Evolutionary conservation across 2,329 filamentous ascomycete genomes (phyloP).

Genomic region (Hymenoscyphus occultus): DNA sequence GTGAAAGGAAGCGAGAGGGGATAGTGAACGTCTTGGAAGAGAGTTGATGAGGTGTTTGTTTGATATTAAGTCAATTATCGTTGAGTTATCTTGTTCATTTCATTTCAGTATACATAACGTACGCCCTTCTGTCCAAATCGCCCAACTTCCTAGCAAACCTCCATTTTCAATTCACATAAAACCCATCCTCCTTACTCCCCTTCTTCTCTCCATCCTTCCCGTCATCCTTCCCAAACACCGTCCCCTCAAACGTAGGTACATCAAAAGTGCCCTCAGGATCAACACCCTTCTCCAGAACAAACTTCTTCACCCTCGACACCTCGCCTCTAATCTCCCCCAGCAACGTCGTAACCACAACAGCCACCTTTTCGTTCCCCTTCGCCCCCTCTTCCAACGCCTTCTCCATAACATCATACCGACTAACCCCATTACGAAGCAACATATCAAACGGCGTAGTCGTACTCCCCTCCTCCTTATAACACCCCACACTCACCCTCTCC

Average conservation of each 20-base stretch:
- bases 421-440: constrained; percentile 62
- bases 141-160: neutral
- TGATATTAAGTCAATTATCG: too few species aligned
- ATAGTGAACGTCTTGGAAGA: too few species aligned
- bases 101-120: too few species aligned
- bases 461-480: constrained; percentile 62
- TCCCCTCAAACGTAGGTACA: constrained; percentile 42
- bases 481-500: constrained; percentile 53
- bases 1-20: too few species aligned
- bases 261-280: constrained; percentile 54
- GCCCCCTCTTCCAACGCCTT: constrained; percentile 50
- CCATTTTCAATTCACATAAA: constrained; percentile 30
- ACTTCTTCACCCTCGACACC: constrained; percentile 49
- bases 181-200: constrained; percentile 30
- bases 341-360: constrained; percentile 52
- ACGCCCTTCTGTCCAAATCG: too few species aligned
- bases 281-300: constrained; percentile 51
- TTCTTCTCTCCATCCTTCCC: constrained; percentile 10
- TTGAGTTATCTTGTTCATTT: too few species aligned
- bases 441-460: constrained; percentile 69
- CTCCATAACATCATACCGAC: constrained; percentile 57
- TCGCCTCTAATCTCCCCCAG: constrained; percentile 49
- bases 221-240: constrained; percentile 25
- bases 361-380: constrained; percentile 56
- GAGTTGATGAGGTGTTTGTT: too few species aligned